Base-by-base conservation (phyloP, 257 asterid species). In the Catharanthus roseus region DNA sequence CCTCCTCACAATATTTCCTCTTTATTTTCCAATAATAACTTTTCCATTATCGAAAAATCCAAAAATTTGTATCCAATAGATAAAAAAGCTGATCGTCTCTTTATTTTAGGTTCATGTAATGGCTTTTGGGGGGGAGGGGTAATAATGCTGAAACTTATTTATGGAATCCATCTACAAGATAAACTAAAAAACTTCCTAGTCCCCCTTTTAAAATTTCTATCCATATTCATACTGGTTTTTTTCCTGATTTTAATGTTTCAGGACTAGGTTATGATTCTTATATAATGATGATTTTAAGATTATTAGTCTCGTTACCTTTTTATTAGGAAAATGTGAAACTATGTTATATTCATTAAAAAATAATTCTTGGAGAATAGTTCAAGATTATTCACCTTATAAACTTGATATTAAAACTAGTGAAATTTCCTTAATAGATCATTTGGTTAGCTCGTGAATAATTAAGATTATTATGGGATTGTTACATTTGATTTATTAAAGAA, bases 281-380 rank as follows among this genome's bases (percentile, higher is more conserved):
- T n/a, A n/a, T n/a, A n/a, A n/a, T n/a, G n/a, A n/a, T n/a, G n/a
- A n/a, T n/a, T n/a, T n/a, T n/a, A n/a, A n/a, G n/a, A n/a, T n/a
- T n/a, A n/a, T n/a, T n/a, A n/a, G n/a, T n/a, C n/a, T n/a, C n/a
- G n/a, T n/a, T n/a, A n/a, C n/a, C n/a, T n/a, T n/a, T n/a, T n/a
- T n/a, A n/a, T n/a, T n/a, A n/a, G n/a, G n/a, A n/a, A n/a, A n/a
- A n/a, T n/a, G n/a, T n/a, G n/a, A n/a, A n/a, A n/a, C n/a, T n/a
- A n/a, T n/a, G n/a, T n/a, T 68, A 10, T 68, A 49, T 12, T 68
- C 72, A 49, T 29, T 68, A 6, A 68, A 45, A 6, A 49, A 6
- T 31, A 34, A 68, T 68, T 68, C 61, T 47, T 68, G 72, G 72
- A 68, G 26, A 49, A 18, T 39, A n/a, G 24, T 65, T 28, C 31